Base-by-base conservation (phyloP, 176 grass and related monocot species). In the bread wheat (Triticum aestivum) region DNA sequence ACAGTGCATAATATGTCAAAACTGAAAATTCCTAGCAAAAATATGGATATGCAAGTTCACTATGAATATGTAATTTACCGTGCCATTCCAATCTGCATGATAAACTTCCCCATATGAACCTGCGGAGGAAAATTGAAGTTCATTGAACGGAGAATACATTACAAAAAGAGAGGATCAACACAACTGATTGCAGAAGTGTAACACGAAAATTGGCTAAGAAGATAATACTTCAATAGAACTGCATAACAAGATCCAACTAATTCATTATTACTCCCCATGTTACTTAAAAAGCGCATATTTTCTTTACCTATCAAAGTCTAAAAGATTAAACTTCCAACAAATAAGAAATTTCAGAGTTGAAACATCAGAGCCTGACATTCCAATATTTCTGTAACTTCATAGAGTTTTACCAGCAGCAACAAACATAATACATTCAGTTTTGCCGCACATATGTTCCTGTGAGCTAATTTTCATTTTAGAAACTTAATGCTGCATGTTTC, bases 81-180 rank as follows among this genome's bases (percentile, higher is more conserved):
- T 99, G 87, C 92, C 97, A 91, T 99, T 90, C 97, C 94, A 99
- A 84, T 99, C 94, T 83, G 97, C 97, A 82, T 37, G 94, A 96
- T 99, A 99, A 34, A 99, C 97, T 83, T 99, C 97, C 34, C 97
- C 97, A 78, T 93, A 96, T 49, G 97, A 99, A 78, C 97, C 92
- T 96, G 83, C 5, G 86, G 85, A 21, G 35, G 73, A 84, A 37
- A 45, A 80, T 56, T 69, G 26, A 11, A 79, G 78, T 62, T 85
- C 85, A 90, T 9, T 62, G 27, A 33, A 75, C 68, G 78, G 11
- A 64, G 65, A 90, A 79, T 75, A 83, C 38, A 34, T 14, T 35
- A 9, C 8, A 58, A 52, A 51, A 51, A 74, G 78, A 73, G 17
- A 79, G 21, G 11, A 58, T 23, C 67, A 79, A n/a, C 39, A 24